Evolutionary conservation across 2,329 filamentous ascomycete genomes (phyloP), one percentile per base, ranked within the genome.

Genomic region (Calonectria ilicicola): DNA sequence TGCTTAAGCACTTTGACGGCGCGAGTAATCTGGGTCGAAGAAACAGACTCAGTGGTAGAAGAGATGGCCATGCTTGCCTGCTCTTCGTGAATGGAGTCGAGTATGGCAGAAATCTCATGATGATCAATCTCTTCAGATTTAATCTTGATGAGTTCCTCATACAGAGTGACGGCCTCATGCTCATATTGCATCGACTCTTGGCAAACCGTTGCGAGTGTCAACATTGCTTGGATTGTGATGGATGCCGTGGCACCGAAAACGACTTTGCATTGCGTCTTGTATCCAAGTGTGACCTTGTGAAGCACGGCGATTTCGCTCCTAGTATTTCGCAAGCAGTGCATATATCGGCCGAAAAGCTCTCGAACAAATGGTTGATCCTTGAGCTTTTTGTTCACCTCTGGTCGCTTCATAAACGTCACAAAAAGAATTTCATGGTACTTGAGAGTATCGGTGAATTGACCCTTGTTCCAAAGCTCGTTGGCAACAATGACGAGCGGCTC

Each of bases 171-270:
- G 0, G 53, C 53, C 32, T 60, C 53, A 21, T 60, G 32, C 53
- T 60, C 53, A 38, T 60, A 60, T 3, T 40, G 53, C 53, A 60
- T 60, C 32, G 53, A 60, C 35, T 60, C 53, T 17, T 60, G 53
- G n/a, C 53, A 60, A 10, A 60, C 53, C 14, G 53, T 60, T 2
- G 53, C 53, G n/a, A 60, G 26, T 17, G 53, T 27, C 53, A 60
- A 19, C 2, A 26, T 60, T 6, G 53, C 53, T 15, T 60, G 53
- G 10, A 60, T 60, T 19, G 53, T 60, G 12, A 60, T 40, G 21
- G 53, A 60, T 8, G 53, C 53, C 9, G n/a, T 60, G 2, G 35
- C 14, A 17, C 53, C 53, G 15, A 60, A 60, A 17, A 60, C 26
- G 8, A 19, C 15, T 17, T 60, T 60, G 35, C 53, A 60, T 17